Conservation (phyloP, 1,284 basidiomycete genomes). For the Meira nashicola region DNA sequence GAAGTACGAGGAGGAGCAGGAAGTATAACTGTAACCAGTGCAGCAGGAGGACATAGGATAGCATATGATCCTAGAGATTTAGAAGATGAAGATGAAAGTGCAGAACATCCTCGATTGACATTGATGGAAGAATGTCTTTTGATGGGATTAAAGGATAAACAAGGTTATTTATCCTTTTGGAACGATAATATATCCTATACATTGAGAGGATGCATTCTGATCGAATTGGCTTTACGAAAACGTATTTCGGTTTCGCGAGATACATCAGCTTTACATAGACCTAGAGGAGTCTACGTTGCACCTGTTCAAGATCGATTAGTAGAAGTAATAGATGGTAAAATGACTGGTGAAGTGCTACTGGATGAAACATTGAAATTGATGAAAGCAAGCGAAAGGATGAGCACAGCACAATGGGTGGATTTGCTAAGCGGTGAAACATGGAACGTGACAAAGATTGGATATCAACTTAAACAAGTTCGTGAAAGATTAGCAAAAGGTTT, state of each 20-base stretch:
- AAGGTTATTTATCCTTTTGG: slow-evolving; percentile 56
- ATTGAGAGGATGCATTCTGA: slow-evolving; percentile 48
- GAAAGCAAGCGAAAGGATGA: slow-evolving; percentile 37
- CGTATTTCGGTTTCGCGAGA: slow-evolving; percentile 40
- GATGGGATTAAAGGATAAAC: slow-evolving; percentile 83
- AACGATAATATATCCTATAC: slow-evolving; percentile 53
- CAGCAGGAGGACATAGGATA: slow-evolving; percentile 56
- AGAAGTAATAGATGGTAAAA: slow-evolving; percentile 43
- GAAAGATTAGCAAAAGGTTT: slow-evolving; percentile 51
- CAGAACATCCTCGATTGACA: slow-evolving; percentile 75
- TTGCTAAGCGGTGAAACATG: slow-evolving; percentile 51
- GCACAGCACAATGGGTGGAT: slow-evolving; percentile 47
- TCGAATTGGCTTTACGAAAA: slow-evolving; percentile 47
- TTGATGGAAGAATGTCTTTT: slow-evolving; percentile 95
- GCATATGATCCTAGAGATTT: slow-evolving; percentile 92
- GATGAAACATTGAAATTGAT: slow-evolving; percentile 51
- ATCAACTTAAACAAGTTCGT: slow-evolving; percentile 51
- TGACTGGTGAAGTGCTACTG: slow-evolving; percentile 48
- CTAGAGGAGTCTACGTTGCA: neutral
- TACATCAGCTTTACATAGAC: slow-evolving; percentile 20
- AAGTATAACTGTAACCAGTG: slow-evolving; percentile 15
- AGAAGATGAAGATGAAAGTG: slow-evolving; percentile 68
- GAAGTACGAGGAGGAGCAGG: slow-evolving; percentile 14
- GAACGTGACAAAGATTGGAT: slow-evolving; percentile 51
- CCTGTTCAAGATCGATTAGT: slow-evolving; percentile 34